A percentile compares a stretch with the other conserved stretches of the same genome.
These are phyloP conservation scores for Ascodesmis nigricans DNA, from an alignment of 495 filamentous ascomycete species.

Conservation along the genomic window DNA sequence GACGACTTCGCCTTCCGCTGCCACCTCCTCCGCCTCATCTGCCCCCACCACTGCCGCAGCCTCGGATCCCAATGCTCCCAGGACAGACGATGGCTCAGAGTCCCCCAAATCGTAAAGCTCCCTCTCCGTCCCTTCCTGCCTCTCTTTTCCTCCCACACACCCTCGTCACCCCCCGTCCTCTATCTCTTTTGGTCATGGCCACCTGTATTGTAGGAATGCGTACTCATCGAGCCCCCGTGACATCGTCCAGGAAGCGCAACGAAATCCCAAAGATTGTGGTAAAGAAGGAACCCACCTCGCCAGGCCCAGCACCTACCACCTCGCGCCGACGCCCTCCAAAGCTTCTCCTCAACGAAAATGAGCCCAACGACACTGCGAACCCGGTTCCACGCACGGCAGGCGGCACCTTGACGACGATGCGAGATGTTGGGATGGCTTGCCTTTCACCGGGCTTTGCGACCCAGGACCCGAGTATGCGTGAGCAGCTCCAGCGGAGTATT, in stretches of 20 bases:
- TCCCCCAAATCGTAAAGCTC: no score
- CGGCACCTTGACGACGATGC: slow-evolving; percentile 66
- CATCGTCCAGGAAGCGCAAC: slow-evolving; percentile 27
- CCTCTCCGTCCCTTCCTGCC: no score
- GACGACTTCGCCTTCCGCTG: no score
- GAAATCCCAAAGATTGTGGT: slow-evolving; percentile 62
- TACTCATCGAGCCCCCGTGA: no score
- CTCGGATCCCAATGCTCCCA: no score
- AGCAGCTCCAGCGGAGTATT: slow-evolving; percentile 82
- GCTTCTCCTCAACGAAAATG: slow-evolving; percentile 58
- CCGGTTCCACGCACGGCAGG: slow-evolving; percentile 37
- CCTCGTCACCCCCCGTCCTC: no score
- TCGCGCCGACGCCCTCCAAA: slow-evolving; percentile 67
- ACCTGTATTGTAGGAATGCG: no score
- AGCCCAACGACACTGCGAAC: slow-evolving; percentile 34
- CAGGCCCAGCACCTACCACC: slow-evolving; percentile 52
- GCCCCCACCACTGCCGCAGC: no score
- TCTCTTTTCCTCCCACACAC: no score
- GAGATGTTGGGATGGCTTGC: slow-evolving; percentile 84
- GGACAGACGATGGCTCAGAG: no score
- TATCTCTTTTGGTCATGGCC: no score
- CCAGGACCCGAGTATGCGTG: slow-evolving; percentile 85
- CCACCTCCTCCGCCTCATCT: no score
- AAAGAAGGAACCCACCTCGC: slow-evolving; percentile 85
- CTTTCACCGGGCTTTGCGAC: slow-evolving; percentile 89